These are phyloP conservation scores for Chimonanthus salicifolius DNA, from an alignment of 164 flowering plant genomes.

Conservation along the genomic window DNA sequence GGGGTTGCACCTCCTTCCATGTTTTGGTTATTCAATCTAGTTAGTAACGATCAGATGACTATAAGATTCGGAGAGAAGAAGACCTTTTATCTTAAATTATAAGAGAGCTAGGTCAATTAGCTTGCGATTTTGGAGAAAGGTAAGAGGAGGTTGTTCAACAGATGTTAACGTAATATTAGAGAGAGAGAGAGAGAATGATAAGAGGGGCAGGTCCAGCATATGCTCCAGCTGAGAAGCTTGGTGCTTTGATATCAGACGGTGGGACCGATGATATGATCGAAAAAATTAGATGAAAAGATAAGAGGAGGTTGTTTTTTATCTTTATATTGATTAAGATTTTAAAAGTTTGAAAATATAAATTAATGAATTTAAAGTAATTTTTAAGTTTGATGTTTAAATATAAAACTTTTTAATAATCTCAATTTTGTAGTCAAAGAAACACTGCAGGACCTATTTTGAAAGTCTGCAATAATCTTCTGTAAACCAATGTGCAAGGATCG, in stretches of 20 bases:
- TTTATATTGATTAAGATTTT: too few relatives aligned
- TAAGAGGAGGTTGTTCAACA: slow-evolving; percentile 9
- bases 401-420: too few relatives aligned
- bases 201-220: not conserved
- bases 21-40: not conserved
- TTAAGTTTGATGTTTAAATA: too few relatives aligned
- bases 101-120: not conserved
- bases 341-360: not conserved
- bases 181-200: not conserved
- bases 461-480: too few relatives aligned
- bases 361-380: not conserved
- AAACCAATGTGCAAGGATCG: not conserved
- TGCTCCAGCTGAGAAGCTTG: not conserved
- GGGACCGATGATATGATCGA: too few relatives aligned
- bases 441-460: too few relatives aligned
- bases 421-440: too few relatives aligned
- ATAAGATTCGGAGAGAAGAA: not conserved
- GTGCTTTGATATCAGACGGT: too few relatives aligned
- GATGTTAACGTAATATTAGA: not conserved
- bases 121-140: slow-evolving; percentile 11
- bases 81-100: not conserved
- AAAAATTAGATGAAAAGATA: too few relatives aligned
- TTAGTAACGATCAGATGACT: too few relatives aligned
- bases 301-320: not conserved
- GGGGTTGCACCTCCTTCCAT: slow-evolving; percentile 14